Base-by-base conservation (phyloP, 139 green algal genomes). In the Coelastrella sp. region DNA sequence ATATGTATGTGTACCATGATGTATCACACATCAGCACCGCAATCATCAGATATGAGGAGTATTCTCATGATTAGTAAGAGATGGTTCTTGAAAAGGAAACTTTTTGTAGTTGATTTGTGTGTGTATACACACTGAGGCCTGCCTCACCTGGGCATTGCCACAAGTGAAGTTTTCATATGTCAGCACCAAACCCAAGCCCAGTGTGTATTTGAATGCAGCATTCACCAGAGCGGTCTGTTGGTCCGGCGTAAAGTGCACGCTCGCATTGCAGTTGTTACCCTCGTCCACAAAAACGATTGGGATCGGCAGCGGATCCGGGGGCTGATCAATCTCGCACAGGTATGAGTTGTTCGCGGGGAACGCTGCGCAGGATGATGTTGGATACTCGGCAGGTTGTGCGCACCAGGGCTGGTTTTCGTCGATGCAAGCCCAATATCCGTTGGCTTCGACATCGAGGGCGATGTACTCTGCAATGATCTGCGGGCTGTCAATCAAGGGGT, bases 81-180 rank as follows among this genome's bases (percentile, higher is more conserved):
- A n/a, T n/a, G n/a, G n/a, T n/a, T n/a, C n/a, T n/a, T n/a, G n/a
- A n/a, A n/a, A n/a, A n/a, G n/a, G n/a, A n/a, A n/a, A n/a, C n/a
- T n/a, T n/a, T n/a, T n/a, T n/a, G n/a, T n/a, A n/a, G n/a, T n/a
- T n/a, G n/a, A n/a, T n/a, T n/a, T n/a, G n/a, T n/a, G n/a, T n/a
- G n/a, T n/a, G n/a, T n/a, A n/a, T n/a, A n/a, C n/a, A n/a, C 73
- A 10, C 4, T 7, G 12, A 59, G 57, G 58, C 81, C n/a, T n/a
- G n/a, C n/a, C n/a, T 87, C 25, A 87, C 82, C 65, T 19, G 8
- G 15, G 27, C 27, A 6, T 63, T 68, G 24, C 25, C 27, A 73
- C 84, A 88, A 1, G 84, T 88, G 84, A 88, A 88, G 68, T 88
- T 87, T 17, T 27, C 68, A n/a, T 72, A 88, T 7, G 49, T 81